These are phyloP conservation scores for Cercospora sp. DNA, from an alignment of 2,329 filamentous ascomycete genomes.

Conservation along the genomic window DNA sequence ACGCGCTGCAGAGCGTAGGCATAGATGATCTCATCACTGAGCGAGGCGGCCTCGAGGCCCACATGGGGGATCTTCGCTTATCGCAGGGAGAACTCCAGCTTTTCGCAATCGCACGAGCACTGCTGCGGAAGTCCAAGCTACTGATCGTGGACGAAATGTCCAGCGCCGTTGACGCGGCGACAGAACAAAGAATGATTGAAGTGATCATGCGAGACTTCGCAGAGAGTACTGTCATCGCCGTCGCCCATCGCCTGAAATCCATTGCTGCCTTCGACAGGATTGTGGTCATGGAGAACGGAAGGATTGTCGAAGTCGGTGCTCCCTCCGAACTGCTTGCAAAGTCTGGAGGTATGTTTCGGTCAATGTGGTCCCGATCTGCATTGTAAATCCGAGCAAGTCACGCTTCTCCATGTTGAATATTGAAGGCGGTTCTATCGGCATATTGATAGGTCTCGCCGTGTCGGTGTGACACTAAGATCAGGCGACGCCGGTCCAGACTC, in stretches of 20 bases:
- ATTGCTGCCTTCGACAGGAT: constrained; percentile 57
- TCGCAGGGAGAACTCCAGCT: constrained; percentile 55
- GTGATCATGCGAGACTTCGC: constrained; percentile 50
- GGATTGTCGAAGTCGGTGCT: constrained; percentile 45
- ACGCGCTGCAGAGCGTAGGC: constrained; percentile 50
- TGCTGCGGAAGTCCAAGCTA: constrained; percentile 46
- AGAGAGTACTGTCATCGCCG: constrained; percentile 59
- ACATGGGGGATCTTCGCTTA: constrained; percentile 37
- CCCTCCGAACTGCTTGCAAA: constrained; percentile 28
- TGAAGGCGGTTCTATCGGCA: not conserved
- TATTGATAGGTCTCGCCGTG: not conserved
- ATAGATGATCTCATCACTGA: constrained; percentile 35
- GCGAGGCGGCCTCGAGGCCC: constrained; percentile 42
- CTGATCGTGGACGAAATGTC: constrained; percentile 42
- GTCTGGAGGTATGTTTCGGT: constrained; percentile 10
- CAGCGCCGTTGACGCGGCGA: constrained; percentile 56
- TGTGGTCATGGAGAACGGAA: constrained; percentile 53
- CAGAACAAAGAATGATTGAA: constrained; percentile 59
- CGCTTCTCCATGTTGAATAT: not conserved
- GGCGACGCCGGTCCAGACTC: constrained; percentile 2
- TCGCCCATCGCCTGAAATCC: constrained; percentile 59
- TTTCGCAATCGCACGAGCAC: constrained; percentile 51
- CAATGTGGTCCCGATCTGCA: constrained; percentile 7
- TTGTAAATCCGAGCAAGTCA: not conserved
- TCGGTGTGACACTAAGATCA: constrained; percentile 2